Evolutionary conservation across 129 eudicot genomes (phyloP).

Genomic region (Lactuca sativa): DNA sequence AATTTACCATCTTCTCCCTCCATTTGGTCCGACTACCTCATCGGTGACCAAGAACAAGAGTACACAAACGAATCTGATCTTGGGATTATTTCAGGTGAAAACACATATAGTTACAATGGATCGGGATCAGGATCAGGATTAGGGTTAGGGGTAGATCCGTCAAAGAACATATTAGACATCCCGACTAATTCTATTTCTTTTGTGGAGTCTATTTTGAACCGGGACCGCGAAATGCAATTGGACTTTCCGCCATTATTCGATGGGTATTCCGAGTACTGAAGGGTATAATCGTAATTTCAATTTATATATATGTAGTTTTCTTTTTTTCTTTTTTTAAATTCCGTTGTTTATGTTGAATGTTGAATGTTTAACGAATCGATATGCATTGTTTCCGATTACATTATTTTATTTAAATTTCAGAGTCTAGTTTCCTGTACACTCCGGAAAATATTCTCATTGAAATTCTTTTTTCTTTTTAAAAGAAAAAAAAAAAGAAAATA

Average conservation of each 20-base stretch:
- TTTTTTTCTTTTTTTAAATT: slow-evolving; percentile 3
- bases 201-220: slow-evolving; percentile 71
- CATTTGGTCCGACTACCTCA: slow-evolving; percentile 47
- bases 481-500: slow-evolving; percentile 9
- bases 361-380: slow-evolving; percentile 1
- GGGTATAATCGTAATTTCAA: slow-evolving; percentile 10
- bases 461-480: neutral
- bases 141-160: slow-evolving; percentile 16
- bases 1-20: slow-evolving; percentile 56
- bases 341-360: neutral
- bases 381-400: slow-evolving; percentile 11
- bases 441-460: slow-evolving; percentile 21
- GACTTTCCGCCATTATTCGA: slow-evolving; percentile 58
- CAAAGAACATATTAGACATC: slow-evolving; percentile 22
- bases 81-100: slow-evolving; percentile 14
- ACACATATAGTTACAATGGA: slow-evolving; percentile 7
- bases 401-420: no score
- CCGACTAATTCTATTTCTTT: slow-evolving; percentile 51
- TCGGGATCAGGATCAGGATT: neutral
- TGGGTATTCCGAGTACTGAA: slow-evolving; percentile 49
- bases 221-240: slow-evolving; percentile 61
- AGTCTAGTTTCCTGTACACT: slow-evolving; percentile 32
- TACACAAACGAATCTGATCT: slow-evolving; percentile 28
- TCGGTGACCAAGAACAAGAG: slow-evolving; percentile 40
- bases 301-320: slow-evolving; percentile 16